phyloP scores from a whole-genome alignment of 177 flowering plant species.

The Tripterygium wilfordii region DNA sequence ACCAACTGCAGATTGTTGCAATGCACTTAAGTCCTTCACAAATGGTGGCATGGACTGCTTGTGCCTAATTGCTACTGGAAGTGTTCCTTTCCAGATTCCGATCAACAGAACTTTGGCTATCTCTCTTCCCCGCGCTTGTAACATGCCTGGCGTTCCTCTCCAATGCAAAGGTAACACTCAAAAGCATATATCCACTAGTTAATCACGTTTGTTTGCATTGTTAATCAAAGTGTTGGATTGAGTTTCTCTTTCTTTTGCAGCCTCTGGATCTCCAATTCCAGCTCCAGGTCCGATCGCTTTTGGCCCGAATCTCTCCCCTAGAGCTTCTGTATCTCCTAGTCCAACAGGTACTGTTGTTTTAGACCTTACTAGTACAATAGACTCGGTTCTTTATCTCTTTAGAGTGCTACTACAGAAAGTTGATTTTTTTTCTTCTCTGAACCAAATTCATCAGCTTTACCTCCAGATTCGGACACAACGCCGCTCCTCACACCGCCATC shows the following conservation, averaged over 20 bases:
- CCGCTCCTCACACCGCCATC: slow-evolving; percentile 32
- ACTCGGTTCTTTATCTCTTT: not conserved
- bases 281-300: slow-evolving; percentile 59
- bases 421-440: slow-evolving; percentile 31
- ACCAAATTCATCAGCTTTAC: slow-evolving; percentile 20
- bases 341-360: too few species aligned
- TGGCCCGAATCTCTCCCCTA: slow-evolving; percentile 41
- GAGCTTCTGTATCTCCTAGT: slow-evolving; percentile 26
- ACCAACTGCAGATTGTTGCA: slow-evolving; percentile 69
- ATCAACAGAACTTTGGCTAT: slow-evolving; percentile 62
- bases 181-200: too few species aligned
- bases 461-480: slow-evolving; percentile 34
- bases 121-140: slow-evolving; percentile 84
- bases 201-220: not conserved
- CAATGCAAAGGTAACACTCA: slow-evolving; percentile 87
- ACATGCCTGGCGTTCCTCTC: slow-evolving; percentile 61
- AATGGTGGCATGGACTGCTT: slow-evolving; percentile 45
- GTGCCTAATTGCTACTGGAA: slow-evolving; percentile 68
- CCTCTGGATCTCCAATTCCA: slow-evolving; percentile 57
- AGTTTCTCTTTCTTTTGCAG: slow-evolving; percentile 28
- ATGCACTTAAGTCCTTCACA: slow-evolving; percentile 41
- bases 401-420: too few species aligned
- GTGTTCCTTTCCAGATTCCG: slow-evolving; percentile 59
- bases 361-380: too few species aligned
- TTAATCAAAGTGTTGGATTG: not conserved